phyloP scores from a whole-genome alignment of 371 early-diverging fungal species.

The Mucor ambiguus region DNA sequence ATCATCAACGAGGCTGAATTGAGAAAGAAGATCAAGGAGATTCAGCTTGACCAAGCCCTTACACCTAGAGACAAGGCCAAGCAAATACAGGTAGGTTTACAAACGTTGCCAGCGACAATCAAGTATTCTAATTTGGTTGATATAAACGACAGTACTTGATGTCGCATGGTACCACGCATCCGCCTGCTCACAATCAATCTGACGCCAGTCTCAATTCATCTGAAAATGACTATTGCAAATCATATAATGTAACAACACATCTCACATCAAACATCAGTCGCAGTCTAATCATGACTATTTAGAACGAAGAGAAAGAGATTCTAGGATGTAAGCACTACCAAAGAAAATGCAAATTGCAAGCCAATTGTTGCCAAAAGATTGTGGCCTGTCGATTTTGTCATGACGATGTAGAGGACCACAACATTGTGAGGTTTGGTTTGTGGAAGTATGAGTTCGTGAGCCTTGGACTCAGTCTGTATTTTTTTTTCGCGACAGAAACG shows the following conservation, averaged over 20 bases:
- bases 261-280: background rate
- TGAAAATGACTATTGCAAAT: slow-evolving; percentile 33
- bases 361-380: slow-evolving; percentile 92
- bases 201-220: slow-evolving; percentile 16
- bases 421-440: slow-evolving; percentile 73
- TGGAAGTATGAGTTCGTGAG: background rate
- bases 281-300: background rate
- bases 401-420: slow-evolving; percentile 86
- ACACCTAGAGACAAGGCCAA: slow-evolving; percentile 68
- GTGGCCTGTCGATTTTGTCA: slow-evolving; percentile 97
- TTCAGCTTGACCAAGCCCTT: slow-evolving; percentile 56
- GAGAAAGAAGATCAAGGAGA: slow-evolving; percentile 63
- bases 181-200: slow-evolving; percentile 32
- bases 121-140: background rate
- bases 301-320: slow-evolving; percentile 55
- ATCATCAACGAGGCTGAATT: slow-evolving; percentile 35
- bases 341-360: slow-evolving; percentile 83
- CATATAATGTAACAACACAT: slow-evolving; percentile 52
- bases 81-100: slow-evolving; percentile 63
- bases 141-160: slow-evolving; percentile 12
- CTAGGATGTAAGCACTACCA: slow-evolving; percentile 96
- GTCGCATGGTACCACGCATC: slow-evolving; percentile 39
- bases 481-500: slow-evolving; percentile 43
- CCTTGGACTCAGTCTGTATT: too few relatives aligned
- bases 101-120: background rate